Conservation (phyloP, 1,139 yeast genomes). For the Debaryomyces psychrophilus region DNA sequence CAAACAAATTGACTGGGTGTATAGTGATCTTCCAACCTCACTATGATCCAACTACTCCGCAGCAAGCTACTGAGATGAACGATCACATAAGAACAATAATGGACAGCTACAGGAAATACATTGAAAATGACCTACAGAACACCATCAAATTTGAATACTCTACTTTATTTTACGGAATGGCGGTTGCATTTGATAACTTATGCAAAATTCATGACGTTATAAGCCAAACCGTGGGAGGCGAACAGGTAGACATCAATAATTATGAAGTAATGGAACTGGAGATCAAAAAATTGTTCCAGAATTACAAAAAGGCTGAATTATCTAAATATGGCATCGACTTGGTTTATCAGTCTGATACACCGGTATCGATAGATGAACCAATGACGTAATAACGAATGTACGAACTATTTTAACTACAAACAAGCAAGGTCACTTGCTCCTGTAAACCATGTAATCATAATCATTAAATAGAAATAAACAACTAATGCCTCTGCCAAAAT, state of each 20-base stretch:
- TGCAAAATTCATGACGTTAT: slow-evolving; percentile 2
- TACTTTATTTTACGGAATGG: slow-evolving; percentile 16
- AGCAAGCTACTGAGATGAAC: slow-evolving; percentile 1
- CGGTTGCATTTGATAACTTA: slow-evolving; percentile 14
- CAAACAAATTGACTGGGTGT: neutral
- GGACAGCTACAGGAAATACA: slow-evolving; percentile 11
- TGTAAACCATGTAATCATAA: slow-evolving; percentile 5
- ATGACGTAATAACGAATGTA: slow-evolving; percentile 2
- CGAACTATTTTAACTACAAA: slow-evolving; percentile 1
- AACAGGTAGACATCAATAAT: slow-evolving; percentile 4
- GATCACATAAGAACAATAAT: slow-evolving; percentile 2
- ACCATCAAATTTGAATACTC: slow-evolving; percentile 14
- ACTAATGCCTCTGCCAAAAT: slow-evolving; percentile 1
- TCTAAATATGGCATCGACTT: slow-evolving; percentile 9
- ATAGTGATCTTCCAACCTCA: slow-evolving; percentile 1
- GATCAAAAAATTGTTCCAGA: slow-evolving; percentile 3
- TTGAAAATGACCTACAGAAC: slow-evolving; percentile 11
- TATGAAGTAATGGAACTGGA: neutral
- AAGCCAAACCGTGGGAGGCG: neutral
- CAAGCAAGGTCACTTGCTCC: neutral
- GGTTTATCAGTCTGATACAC: slow-evolving; percentile 7
- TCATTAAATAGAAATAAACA: slow-evolving; percentile 10
- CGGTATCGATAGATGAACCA: slow-evolving; percentile 7
- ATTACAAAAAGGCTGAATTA: slow-evolving; percentile 8
- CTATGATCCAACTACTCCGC: neutral